phyloP scores from a whole-genome alignment of 2,329 filamentous ascomycete genomes.

The Botryosphaeria dothidea region DNA sequence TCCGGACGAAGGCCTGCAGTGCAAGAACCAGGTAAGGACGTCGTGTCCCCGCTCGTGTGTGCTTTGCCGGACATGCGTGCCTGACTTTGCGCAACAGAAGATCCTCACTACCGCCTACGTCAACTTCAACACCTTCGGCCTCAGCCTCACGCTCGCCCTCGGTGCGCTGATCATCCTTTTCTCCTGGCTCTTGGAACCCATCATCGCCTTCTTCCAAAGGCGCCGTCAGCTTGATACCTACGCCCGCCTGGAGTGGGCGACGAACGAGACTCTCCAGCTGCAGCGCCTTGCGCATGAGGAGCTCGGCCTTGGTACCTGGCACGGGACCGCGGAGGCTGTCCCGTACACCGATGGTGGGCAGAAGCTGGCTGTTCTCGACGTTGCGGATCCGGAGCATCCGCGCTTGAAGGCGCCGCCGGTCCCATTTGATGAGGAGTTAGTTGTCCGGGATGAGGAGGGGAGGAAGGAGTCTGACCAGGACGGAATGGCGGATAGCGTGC shows the following conservation, averaged over 20 bases:
- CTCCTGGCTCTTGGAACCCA: constrained; percentile 11
- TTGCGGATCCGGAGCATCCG: constrained; percentile 8
- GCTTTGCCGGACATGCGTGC: too few species aligned
- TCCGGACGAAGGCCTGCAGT: too few species aligned
- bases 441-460: too few species aligned
- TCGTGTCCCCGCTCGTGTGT: too few species aligned
- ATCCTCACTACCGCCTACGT: constrained; percentile 23
- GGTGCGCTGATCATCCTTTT: constrained; percentile 26
- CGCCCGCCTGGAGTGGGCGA: constrained; percentile 21
- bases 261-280: constrained; percentile 21
- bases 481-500: too few species aligned
- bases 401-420: background rate
- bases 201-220: constrained; percentile 17
- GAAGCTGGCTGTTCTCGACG: constrained; percentile 6
- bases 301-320: constrained; percentile 18
- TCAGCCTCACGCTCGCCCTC: constrained; percentile 25
- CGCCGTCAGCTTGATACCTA: constrained; percentile 18
- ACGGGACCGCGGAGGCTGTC: background rate
- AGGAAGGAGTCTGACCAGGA: too few species aligned
- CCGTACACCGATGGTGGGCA: constrained; percentile 10
- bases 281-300: too few species aligned
- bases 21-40: too few species aligned
- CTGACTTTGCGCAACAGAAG: too few species aligned
- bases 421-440: too few species aligned
- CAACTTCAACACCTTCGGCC: constrained; percentile 26